These are phyloP conservation scores for Dactylonectria estremocensis DNA, from an alignment of 2,329 filamentous ascomycete genomes.

Conservation along the genomic window DNA sequence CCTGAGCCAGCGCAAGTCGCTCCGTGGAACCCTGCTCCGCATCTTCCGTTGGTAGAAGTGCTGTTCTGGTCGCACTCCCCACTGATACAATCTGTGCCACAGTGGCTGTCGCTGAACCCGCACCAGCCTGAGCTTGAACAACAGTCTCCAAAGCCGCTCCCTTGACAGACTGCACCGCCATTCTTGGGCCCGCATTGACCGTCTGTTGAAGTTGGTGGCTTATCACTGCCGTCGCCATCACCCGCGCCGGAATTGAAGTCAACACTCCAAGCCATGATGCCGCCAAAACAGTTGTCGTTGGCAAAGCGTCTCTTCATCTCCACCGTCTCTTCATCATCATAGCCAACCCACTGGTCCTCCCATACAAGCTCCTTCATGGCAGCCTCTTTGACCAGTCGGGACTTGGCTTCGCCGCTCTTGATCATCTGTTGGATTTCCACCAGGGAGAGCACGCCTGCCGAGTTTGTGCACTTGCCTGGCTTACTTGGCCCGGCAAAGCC, in stretches of 20 bases:
- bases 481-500: constrained; percentile 43
- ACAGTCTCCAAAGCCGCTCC: constrained; percentile 28
- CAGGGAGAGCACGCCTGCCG: constrained; percentile 50
- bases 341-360: constrained; percentile 46
- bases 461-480: constrained; percentile 49
- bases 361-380: constrained; percentile 40
- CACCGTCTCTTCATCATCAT: constrained; percentile 49
- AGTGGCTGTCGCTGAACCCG: constrained; percentile 16
- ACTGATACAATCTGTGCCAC: constrained; percentile 29
- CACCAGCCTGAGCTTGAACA: constrained; percentile 30
- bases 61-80: constrained; percentile 23
- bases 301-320: constrained; percentile 33
- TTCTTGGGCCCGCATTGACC: constrained; percentile 25
- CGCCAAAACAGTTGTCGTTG: constrained; percentile 33
- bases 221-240: background rate
- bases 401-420: constrained; percentile 35
- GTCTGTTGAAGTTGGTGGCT: constrained; percentile 14
- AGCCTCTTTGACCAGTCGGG: constrained; percentile 26
- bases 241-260: constrained; percentile 31
- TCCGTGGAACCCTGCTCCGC: constrained; percentile 22
- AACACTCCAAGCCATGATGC: constrained; percentile 39
- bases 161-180: constrained; percentile 20
- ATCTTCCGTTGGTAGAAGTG: constrained; percentile 20
- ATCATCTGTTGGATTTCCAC: constrained; percentile 52
- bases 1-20: constrained; percentile 15